phyloP scores from a whole-genome alignment of 148 eudicot genomes.

The Polygonum aviculare region DNA sequence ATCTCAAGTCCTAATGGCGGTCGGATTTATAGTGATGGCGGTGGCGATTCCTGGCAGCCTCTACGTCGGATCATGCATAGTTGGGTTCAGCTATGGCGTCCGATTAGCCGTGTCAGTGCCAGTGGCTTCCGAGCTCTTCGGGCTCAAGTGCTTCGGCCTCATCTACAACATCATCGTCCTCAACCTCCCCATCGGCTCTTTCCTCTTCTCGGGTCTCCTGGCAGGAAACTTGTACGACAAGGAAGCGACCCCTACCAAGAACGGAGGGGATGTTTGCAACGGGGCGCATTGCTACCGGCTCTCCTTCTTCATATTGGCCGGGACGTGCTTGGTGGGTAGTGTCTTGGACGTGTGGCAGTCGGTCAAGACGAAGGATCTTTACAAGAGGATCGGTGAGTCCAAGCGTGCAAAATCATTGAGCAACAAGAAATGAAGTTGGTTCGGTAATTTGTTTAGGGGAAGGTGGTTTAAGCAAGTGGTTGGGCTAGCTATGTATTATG shows the following conservation, averaged over 20 bases:
- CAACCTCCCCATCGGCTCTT: slow-evolving; percentile 86
- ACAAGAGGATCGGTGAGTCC: slow-evolving; percentile 39
- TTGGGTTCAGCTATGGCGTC: slow-evolving; percentile 80
- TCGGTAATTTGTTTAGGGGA: background rate
- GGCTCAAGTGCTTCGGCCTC: slow-evolving; percentile 86
- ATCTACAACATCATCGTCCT: slow-evolving; percentile 78
- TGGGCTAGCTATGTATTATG: background rate
- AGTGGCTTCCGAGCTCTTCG: slow-evolving; percentile 78
- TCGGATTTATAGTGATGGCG: slow-evolving; percentile 64
- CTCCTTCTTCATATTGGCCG: slow-evolving; percentile 59
- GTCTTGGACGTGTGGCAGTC: slow-evolving; percentile 47
- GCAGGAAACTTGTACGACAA: slow-evolving; percentile 81
- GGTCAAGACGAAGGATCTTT: slow-evolving; percentile 40
- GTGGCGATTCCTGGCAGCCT: slow-evolving; percentile 67
- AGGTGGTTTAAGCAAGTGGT: background rate
- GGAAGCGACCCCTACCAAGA: slow-evolving; percentile 53
- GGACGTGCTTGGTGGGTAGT: slow-evolving; percentile 54
- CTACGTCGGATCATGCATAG: slow-evolving; percentile 64
- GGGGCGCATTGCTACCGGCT: slow-evolving; percentile 75
- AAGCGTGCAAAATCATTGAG: slow-evolving; percentile 22
- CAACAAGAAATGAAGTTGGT: background rate
- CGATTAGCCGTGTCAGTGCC: slow-evolving; percentile 83
- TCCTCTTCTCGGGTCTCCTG: slow-evolving; percentile 84
- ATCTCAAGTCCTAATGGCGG: slow-evolving; percentile 63
- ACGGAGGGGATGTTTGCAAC: slow-evolving; percentile 65